Evolutionary conservation across 371 early-diverging fungal genomes (phyloP).

Genomic region (Mortierella sp.): DNA sequence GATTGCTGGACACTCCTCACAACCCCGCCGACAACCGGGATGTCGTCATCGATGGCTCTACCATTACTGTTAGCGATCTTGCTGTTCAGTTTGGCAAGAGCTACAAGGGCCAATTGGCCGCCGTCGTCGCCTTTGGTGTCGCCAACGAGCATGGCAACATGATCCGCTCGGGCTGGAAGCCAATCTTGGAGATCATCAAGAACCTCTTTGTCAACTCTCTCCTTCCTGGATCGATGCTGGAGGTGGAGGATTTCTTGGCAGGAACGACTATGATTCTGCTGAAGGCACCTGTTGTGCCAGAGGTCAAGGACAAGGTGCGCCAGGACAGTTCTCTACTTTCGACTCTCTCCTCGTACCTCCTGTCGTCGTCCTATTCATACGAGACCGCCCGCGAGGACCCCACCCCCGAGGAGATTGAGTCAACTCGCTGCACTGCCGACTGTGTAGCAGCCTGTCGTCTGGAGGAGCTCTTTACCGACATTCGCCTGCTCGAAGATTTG

Average conservation of each 20-base stretch:
- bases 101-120: constrained; percentile 90
- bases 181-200: constrained; percentile 75
- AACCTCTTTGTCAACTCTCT: constrained; percentile 86
- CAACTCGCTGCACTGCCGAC: constrained; percentile 77
- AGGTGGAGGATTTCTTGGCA: constrained; percentile 82
- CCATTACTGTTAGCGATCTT: constrained; percentile 75
- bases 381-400: constrained; percentile 74
- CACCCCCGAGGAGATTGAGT: constrained; percentile 80
- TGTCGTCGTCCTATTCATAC: constrained; percentile 74
- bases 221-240: constrained; percentile 72
- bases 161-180: constrained; percentile 82
- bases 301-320: constrained; percentile 64
- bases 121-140: constrained; percentile 86
- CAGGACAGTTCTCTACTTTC: constrained; percentile 83
- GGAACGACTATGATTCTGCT: constrained; percentile 79
- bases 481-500: constrained; percentile 76
- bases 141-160: constrained; percentile 81
- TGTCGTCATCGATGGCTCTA: constrained; percentile 72
- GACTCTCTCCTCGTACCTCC: constrained; percentile 81
- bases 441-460: constrained; percentile 81
- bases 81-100: constrained; percentile 90
- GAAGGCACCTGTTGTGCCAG: constrained; percentile 64
- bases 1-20: constrained; percentile 70
- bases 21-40: constrained; percentile 71
- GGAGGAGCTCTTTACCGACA: constrained; percentile 81